phyloP scores from a whole-genome alignment of 2,329 filamentous ascomycete species.

The Fusarium coicis region DNA sequence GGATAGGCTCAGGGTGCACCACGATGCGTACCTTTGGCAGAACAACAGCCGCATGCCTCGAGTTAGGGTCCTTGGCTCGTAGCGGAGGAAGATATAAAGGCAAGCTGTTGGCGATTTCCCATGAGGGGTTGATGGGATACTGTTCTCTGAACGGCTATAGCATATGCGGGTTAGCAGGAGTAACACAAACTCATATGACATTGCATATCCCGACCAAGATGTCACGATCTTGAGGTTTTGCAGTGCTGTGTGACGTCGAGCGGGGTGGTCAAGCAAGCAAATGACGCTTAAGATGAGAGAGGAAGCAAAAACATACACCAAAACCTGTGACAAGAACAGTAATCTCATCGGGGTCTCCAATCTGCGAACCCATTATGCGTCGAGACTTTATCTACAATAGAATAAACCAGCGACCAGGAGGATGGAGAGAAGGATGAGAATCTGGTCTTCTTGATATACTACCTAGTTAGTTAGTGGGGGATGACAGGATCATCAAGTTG shows the following conservation, averaged over 20 bases:
- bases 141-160: conserved; percentile 78
- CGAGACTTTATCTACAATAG: not conserved
- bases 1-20: conserved; percentile 73
- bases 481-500: conserved; percentile 10
- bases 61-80: conserved; percentile 54
- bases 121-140: conserved; percentile 81
- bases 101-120: conserved; percentile 78
- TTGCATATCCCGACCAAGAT: not conserved
- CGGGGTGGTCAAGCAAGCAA: conserved; percentile 6
- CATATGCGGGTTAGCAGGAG: conserved; percentile 25
- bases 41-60: conserved; percentile 43
- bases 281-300: conserved; percentile 2
- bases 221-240: not conserved
- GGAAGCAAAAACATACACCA: conserved; percentile 56
- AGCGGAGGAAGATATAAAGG: conserved; percentile 69
- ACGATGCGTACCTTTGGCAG: conserved; percentile 68
- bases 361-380: conserved; percentile 50
- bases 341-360: conserved; percentile 58
- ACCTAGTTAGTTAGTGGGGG: conserved; percentile 1
- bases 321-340: conserved; percentile 72
- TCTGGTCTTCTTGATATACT: conserved; percentile 3
- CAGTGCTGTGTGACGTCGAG: conserved; percentile 22
- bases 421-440: not conserved
- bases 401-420: not conserved
- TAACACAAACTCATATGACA: not conserved